Evolutionary conservation across 2,329 filamentous ascomycete species (phyloP).

Genomic region (Trichoderma sp.): DNA sequence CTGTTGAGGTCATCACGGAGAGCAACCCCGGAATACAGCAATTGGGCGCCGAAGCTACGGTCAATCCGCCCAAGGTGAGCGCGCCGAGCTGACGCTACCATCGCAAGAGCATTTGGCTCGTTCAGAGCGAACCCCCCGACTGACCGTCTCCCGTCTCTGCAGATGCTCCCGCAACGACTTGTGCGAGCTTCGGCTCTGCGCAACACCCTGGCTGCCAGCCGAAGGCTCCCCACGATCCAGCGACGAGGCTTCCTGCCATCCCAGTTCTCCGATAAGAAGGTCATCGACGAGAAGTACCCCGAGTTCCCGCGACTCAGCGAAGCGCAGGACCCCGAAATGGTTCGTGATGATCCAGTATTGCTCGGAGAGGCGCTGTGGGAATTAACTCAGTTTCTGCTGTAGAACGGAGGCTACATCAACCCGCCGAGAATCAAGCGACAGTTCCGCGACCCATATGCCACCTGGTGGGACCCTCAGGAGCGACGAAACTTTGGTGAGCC

Average conservation of each 20-base stretch:
- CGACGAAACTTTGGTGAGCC: slow-evolving; percentile 96
- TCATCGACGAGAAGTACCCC: slow-evolving; percentile 57
- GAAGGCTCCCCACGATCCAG: slow-evolving; percentile 57
- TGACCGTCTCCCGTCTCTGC: slow-evolving; percentile 6
- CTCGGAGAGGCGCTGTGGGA: slow-evolving; percentile 25
- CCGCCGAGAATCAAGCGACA: slow-evolving; percentile 80
- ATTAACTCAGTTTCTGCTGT: slow-evolving; percentile 35
- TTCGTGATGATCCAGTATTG: slow-evolving; percentile 43
- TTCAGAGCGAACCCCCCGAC: not conserved
- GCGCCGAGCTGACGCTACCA: not conserved
- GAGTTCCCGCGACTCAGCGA: slow-evolving; percentile 54
- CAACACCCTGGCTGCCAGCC: slow-evolving; percentile 49
- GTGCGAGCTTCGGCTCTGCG: slow-evolving; percentile 52
- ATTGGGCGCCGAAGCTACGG: slow-evolving; percentile 42
- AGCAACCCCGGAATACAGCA: slow-evolving; percentile 41
- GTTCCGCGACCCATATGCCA: slow-evolving; percentile 87
- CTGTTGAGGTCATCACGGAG: slow-evolving; percentile 35
- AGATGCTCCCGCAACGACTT: slow-evolving; percentile 67
- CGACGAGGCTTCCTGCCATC: slow-evolving; percentile 60
- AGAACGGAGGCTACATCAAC: slow-evolving; percentile 87
- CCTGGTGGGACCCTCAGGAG: slow-evolving; percentile 98
- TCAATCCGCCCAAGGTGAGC: slow-evolving; percentile 42
- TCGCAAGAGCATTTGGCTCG: not conserved
- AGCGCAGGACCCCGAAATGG: slow-evolving; percentile 67
- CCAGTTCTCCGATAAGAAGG: slow-evolving; percentile 49